phyloP scores from a whole-genome alignment of 140 eudicot genomes.

The Bidens hawaiensis region DNA sequence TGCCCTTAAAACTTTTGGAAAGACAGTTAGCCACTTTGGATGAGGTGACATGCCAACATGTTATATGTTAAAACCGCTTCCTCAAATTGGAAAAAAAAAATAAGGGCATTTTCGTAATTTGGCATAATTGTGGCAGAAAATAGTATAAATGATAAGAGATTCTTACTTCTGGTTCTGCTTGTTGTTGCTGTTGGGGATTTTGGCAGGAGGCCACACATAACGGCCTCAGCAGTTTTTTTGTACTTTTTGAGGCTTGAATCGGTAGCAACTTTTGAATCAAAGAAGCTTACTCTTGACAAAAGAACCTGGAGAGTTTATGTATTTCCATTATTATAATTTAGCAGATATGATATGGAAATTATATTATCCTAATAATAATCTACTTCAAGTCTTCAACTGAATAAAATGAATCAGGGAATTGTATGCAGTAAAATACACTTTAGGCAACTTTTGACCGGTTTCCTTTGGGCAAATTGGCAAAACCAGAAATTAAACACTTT shows the following conservation, averaged over 20 bases:
- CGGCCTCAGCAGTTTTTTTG: constrained; percentile 79
- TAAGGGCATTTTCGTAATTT: not conserved
- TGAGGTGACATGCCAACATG: not conserved
- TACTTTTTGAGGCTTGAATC: constrained; percentile 53
- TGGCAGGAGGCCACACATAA: constrained; percentile 88
- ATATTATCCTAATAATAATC: not conserved
- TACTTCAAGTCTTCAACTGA: too few relatives aligned
- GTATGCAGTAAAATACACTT: not conserved
- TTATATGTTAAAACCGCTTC: not conserved
- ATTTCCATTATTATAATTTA: not conserved
- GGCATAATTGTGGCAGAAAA: not conserved
- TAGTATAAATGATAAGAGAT: not conserved
- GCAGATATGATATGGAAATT: not conserved
- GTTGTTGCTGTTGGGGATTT: constrained; percentile 77
- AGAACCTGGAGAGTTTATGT: constrained; percentile 48
- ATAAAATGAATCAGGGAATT: not conserved
- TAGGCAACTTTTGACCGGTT: not conserved
- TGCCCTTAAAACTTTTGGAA: not conserved
- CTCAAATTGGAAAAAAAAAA: not conserved
- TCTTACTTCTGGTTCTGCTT: constrained; percentile 78
- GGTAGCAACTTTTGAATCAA: constrained; percentile 47
- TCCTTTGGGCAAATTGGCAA: not conserved
- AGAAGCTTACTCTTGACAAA: constrained; percentile 75
- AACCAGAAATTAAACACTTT: not conserved
- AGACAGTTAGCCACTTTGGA: not conserved